phyloP scores from a whole-genome alignment of 2,329 filamentous ascomycete species.

The Cladosporium sp. region DNA sequence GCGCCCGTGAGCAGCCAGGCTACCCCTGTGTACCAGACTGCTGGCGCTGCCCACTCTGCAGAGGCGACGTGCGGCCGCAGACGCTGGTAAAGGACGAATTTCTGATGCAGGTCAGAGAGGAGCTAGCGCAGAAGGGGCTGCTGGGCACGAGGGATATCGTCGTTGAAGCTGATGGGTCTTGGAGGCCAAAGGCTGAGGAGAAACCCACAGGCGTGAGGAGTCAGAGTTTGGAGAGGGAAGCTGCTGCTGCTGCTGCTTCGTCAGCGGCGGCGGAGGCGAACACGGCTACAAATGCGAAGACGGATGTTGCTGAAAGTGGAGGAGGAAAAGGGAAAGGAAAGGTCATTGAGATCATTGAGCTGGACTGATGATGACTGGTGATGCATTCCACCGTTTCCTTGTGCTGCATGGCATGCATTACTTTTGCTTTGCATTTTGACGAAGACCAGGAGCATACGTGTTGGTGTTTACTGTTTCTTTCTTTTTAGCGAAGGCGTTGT shows the following conservation, averaged over 20 bases:
- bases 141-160: conserved; percentile 56
- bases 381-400: not conserved
- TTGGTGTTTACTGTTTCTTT: not conserved
- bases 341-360: conserved; percentile 21
- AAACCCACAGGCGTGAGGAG: conserved; percentile 23
- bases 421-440: not conserved
- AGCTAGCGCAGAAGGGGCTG: conserved; percentile 35
- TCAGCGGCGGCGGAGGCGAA: not conserved
- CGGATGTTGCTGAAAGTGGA: not conserved
- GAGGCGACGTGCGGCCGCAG: conserved; percentile 68
- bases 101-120: conserved; percentile 57
- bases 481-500: not conserved
- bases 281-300: not conserved
- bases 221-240: conserved; percentile 25
- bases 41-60: conserved; percentile 86
- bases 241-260: conserved; percentile 6
- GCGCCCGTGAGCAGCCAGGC: conserved; percentile 40
- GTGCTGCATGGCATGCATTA: not conserved
- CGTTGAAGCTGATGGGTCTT: conserved; percentile 61
- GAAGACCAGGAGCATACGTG: too few species aligned
- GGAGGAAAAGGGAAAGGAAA: conserved; percentile 6
- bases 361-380: conserved; percentile 22
- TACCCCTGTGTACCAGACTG: conserved; percentile 52
- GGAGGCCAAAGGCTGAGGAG: conserved; percentile 43
- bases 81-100: conserved; percentile 71